A percentile compares a stretch with the other conserved stretches of the same genome.
Evolutionary conservation across 1,284 basidiomycete species (phyloP).

Genomic region (Ceratobasidium sp.): DNA sequence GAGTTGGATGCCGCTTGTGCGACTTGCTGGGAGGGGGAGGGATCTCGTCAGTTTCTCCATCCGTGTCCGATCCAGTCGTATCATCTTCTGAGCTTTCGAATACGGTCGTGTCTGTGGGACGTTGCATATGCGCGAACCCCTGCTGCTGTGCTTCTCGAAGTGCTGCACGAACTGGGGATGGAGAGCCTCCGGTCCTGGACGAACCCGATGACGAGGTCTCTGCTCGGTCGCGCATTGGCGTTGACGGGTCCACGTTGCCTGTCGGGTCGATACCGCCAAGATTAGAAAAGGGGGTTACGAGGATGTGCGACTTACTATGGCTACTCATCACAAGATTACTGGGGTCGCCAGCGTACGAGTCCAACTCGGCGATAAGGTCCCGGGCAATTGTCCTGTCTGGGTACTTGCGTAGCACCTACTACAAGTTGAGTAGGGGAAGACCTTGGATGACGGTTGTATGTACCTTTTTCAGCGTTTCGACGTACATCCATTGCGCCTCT

Average conservation of each 20-base stretch:
- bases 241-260: slow-evolving; percentile 29
- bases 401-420: slow-evolving; percentile 79
- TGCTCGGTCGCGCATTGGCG: slow-evolving; percentile 22
- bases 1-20: slow-evolving; percentile 35
- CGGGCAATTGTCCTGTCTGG: slow-evolving; percentile 80
- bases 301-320: slow-evolving; percentile 55
- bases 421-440: background rate
- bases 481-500: slow-evolving; percentile 90
- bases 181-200: slow-evolving; percentile 21
- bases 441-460: slow-evolving; percentile 38
- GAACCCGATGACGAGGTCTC: slow-evolving; percentile 29
- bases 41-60: slow-evolving; percentile 57
- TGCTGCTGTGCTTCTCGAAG: background rate
- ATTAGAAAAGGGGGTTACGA: background rate
- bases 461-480: slow-evolving; percentile 86
- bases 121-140: slow-evolving; percentile 4
- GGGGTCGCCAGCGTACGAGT: slow-evolving; percentile 76
- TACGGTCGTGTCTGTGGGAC: slow-evolving; percentile 16
- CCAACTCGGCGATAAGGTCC: slow-evolving; percentile 82
- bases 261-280: background rate
- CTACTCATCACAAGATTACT: slow-evolving; percentile 67
- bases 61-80: slow-evolving; percentile 48
- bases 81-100: slow-evolving; percentile 18
- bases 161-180: slow-evolving; percentile 3
- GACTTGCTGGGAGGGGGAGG: background rate